Evolutionary conservation across 2,329 filamentous ascomycete genomes (phyloP).

Genomic region (Ampelomyces quisqualis): DNA sequence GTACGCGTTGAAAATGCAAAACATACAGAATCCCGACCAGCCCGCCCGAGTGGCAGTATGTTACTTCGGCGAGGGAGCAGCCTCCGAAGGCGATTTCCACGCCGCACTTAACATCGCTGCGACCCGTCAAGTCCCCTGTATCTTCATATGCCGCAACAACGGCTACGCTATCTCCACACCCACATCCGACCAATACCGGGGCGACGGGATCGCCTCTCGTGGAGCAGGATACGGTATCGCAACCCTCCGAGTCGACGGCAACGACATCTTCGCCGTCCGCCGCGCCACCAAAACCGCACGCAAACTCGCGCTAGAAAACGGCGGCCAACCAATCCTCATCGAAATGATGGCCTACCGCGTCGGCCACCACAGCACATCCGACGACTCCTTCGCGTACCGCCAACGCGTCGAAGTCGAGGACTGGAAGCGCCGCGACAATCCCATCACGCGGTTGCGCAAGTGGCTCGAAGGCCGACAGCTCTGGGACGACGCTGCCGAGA

Average conservation of each 20-base stretch:
- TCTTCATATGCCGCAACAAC: conserved; percentile 92
- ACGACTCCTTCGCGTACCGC: conserved; percentile 95
- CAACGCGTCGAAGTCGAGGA: conserved; percentile 91
- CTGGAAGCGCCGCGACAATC: conserved; percentile 89
- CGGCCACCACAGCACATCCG: conserved; percentile 92
- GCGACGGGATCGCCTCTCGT: conserved; percentile 84
- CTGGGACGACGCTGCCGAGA: conserved; percentile 85
- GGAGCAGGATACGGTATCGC: conserved; percentile 93
- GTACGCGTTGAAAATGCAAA: conserved; percentile 82
- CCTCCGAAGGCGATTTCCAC: conserved; percentile 89
- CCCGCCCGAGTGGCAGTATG: conserved; percentile 69
- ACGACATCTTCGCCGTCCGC: conserved; percentile 86
- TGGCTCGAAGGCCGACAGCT: conserved; percentile 82
- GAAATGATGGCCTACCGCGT: conserved; percentile 99
- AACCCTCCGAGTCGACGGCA: conserved; percentile 89
- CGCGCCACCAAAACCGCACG: conserved; percentile 78
- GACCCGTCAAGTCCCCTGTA: conserved; percentile 79
- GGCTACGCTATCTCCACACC: conserved; percentile 89
- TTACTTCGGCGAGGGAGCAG: conserved; percentile 89
- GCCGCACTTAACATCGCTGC: conserved; percentile 88
- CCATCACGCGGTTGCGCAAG: conserved; percentile 79
- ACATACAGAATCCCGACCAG: conserved; percentile 65
- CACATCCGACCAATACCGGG: conserved; percentile 85
- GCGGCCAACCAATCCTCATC: conserved; percentile 80
- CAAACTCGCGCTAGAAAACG: conserved; percentile 73